A percentile compares a stretch with the other conserved stretches of the same genome.
These are phyloP conservation scores for Podospora australis DNA, from an alignment of 495 filamentous ascomycete genomes.

Conservation along the genomic window DNA sequence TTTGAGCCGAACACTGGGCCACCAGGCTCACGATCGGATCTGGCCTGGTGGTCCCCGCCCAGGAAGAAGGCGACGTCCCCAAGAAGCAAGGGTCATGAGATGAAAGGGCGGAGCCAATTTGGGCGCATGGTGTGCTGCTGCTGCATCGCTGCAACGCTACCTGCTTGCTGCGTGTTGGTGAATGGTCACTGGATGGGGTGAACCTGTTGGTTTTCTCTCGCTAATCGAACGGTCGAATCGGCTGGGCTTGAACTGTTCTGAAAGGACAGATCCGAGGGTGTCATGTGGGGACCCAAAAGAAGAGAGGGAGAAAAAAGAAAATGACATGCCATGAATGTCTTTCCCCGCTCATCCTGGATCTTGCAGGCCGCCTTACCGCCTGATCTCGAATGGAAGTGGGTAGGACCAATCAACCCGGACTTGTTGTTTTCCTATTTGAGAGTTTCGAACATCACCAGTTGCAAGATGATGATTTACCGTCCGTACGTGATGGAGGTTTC, in stretches of 20 bases:
- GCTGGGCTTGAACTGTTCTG: slow-evolving; percentile 11
- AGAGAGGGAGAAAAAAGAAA: too few species aligned
- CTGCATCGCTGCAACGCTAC: too few species aligned
- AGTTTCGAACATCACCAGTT: too few species aligned
- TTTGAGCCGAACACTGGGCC: slow-evolving; percentile 6
- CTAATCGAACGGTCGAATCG: slow-evolving; percentile 34
- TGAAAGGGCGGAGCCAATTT: slow-evolving; percentile 21
- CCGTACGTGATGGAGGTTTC: too few species aligned
- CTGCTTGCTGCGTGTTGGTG: neutral
- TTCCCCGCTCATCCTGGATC: too few species aligned
- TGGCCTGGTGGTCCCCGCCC: slow-evolving; percentile 10
- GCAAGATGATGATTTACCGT: too few species aligned
- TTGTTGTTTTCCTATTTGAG: too few species aligned
- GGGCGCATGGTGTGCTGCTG: slow-evolving; percentile 8
- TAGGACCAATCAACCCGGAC: too few species aligned
- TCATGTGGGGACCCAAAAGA: too few species aligned
- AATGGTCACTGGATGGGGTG: slow-evolving; percentile 1
- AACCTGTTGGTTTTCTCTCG: slow-evolving; percentile 20
- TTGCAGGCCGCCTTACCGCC: too few species aligned
- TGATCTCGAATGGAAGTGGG: too few species aligned
- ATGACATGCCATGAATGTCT: too few species aligned
- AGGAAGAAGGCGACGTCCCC: slow-evolving; percentile 2
- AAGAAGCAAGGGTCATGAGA: slow-evolving; percentile 17
- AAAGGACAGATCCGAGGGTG: slow-evolving; percentile 11
- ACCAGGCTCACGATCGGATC: slow-evolving; percentile 18